phyloP scores from a whole-genome alignment of 441 rosid species.

The Cnidoscolus chayamansa region DNA sequence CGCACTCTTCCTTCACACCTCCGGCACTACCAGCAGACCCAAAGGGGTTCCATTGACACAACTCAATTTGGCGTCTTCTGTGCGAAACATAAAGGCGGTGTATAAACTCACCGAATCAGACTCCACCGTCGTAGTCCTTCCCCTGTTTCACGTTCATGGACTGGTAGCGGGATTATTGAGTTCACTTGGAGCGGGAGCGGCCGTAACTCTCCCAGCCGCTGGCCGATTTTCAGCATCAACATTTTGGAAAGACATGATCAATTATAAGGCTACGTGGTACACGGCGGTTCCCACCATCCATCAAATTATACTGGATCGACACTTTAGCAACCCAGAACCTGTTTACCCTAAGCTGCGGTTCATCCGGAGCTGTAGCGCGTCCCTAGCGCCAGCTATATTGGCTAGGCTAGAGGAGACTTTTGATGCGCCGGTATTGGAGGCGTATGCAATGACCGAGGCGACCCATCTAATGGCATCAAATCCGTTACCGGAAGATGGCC shows the following conservation, averaged over 20 bases:
- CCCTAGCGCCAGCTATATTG: slow-evolving; percentile 66
- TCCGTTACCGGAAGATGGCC: slow-evolving; percentile 75
- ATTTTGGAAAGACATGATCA: slow-evolving; percentile 67
- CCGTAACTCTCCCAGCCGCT: slow-evolving; percentile 67
- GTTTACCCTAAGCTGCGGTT: slow-evolving; percentile 67
- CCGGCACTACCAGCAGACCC: slow-evolving; percentile 91
- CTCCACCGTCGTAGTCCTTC: slow-evolving; percentile 74
- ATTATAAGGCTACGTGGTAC: slow-evolving; percentile 78
- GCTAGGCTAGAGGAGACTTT: slow-evolving; percentile 70
- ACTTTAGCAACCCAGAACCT: slow-evolving; percentile 45
- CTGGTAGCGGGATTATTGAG: slow-evolving; percentile 66
- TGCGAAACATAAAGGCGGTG: slow-evolving; percentile 57
- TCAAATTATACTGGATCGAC: slow-evolving; percentile 78
- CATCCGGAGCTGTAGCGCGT: slow-evolving; percentile 80
- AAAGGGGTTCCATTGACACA: slow-evolving; percentile 87
- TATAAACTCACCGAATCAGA: slow-evolving; percentile 64
- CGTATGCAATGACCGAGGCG: slow-evolving; percentile 93
- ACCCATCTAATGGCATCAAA: slow-evolving; percentile 73
- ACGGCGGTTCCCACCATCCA: slow-evolving; percentile 87
- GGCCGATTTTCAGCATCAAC: slow-evolving; percentile 80
- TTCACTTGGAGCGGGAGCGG: slow-evolving; percentile 69
- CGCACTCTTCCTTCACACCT: slow-evolving; percentile 73
- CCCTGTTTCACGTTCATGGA: slow-evolving; percentile 69
- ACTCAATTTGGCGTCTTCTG: slow-evolving; percentile 65
- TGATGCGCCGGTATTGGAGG: slow-evolving; percentile 75